Evolutionary conservation across 306 rosid species (phyloP), one percentile per base, ranked within the genome.

Genomic region (Corylus avellana): DNA sequence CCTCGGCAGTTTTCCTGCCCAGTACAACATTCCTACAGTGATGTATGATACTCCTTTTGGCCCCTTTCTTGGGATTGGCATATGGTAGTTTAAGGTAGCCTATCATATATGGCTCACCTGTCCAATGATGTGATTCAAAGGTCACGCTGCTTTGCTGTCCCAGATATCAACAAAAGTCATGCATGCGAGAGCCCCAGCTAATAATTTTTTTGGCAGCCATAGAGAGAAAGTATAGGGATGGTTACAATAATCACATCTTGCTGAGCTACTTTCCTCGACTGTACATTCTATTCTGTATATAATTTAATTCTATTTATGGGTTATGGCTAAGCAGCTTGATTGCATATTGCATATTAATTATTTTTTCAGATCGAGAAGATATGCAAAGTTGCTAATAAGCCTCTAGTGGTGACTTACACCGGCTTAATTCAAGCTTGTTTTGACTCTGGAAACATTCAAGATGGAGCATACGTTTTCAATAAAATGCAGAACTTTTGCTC

Each of bases 331-430:
- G 71, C 81, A 74, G 68, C 71, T 79, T 78, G 84, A 75, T 77
- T 76, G 75, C 74, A 12, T 64, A 47, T 54, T 75, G 18, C 73
- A 59, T 71, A 13, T 75, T 85, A 70, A 59, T 58, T 85, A 46
- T 63, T 80, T 76, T 78, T 80, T 71, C 93, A 92, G 98, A 82
- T 92, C 42, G 90, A 92, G 91, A 92, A 92, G 92, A 91, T 94
- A 74, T 92, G 98, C 22, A 91, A 86, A 85, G 98, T 92, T 76
- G 97, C 98, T 72, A 94, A 82, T 82, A 94, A 92, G 81, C 98
- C 98, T 67, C 91, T 94, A 12, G 98, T 94, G 57, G 97, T 94
- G 86, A 94, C 97, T 35, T 94, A 87, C 90, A 94, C 98, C 61
- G 97, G 98, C 82, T 79, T 95, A 87, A 86, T 95, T 86, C 92